Conservation (phyloP, 345 rosid species). For the Lagerstroemia speciosa region DNA sequence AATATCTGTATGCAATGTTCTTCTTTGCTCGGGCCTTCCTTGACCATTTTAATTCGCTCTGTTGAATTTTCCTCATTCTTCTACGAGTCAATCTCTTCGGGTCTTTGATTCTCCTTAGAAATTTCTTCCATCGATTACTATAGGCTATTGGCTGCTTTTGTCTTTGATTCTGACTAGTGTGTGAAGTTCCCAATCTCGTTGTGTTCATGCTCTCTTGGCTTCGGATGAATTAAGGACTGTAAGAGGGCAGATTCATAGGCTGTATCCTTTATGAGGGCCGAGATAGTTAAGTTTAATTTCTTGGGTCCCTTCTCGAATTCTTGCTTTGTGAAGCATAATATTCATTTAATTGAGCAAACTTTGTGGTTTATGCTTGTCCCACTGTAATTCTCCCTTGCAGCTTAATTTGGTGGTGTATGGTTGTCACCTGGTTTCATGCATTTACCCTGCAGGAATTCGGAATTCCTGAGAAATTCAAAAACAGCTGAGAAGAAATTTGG, state of each 20-base stretch:
- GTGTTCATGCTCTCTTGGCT: not conserved
- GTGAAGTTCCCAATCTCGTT: not conserved
- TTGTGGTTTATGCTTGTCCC: not conserved
- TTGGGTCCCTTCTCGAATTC: not conserved
- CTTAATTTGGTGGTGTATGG: not conserved
- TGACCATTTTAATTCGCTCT: not conserved
- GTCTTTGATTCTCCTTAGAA: not conserved
- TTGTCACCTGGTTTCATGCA: not conserved
- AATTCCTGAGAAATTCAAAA: not conserved
- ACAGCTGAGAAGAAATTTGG: not conserved
- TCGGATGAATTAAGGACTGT: not conserved
- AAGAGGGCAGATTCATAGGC: not conserved
- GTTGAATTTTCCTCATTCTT: not conserved
- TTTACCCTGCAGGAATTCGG: constrained; percentile 1
- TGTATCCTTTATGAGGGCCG: not conserved
- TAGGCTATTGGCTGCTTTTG: not conserved
- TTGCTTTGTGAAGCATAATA: not conserved
- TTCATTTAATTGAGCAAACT: not conserved
- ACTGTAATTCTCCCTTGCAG: not conserved
- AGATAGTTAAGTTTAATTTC: not conserved
- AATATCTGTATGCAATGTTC: not conserved
- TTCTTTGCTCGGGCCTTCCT: not conserved
- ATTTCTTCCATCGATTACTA: not conserved
- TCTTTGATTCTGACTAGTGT: not conserved
- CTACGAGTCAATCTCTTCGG: not conserved